Evolutionary conservation across 192 early-diverging fungal genomes (phyloP).

Genomic region (Anaeromyces robustus): DNA sequence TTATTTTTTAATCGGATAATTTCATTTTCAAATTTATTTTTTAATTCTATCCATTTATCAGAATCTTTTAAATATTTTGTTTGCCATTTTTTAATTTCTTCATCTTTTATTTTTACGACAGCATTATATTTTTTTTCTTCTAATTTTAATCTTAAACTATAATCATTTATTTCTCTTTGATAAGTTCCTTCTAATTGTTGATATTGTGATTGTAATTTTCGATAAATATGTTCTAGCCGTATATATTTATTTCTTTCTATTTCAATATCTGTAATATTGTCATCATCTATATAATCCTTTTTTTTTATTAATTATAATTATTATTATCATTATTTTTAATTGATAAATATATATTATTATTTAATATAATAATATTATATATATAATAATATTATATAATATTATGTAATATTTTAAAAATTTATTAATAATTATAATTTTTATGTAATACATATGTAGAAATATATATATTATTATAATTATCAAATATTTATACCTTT

Average conservation of each 20-base stretch:
- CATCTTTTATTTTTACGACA: background rate
- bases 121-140: background rate
- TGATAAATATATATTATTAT: too few species aligned
- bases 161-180: background rate
- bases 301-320: background rate
- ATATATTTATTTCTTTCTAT: background rate
- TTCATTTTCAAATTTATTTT: background rate
- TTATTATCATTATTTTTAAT: too few species aligned
- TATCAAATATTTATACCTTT: too few species aligned
- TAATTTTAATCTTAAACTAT: background rate
- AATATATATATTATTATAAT: too few species aligned
- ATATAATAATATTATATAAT: too few species aligned
- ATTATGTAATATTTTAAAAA: too few species aligned
- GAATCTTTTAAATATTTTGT: background rate
- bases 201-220: background rate
- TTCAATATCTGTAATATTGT: background rate
- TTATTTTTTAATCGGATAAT: background rate
- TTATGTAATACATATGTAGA: too few species aligned
- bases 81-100: background rate
- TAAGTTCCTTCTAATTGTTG: background rate
- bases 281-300: background rate
- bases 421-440: too few species aligned
- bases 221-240: background rate
- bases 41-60: background rate
- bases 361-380: too few species aligned